Evolutionary conservation across 192 early-diverging fungal species (phyloP).

Genomic region (Podochytrium sp.): DNA sequence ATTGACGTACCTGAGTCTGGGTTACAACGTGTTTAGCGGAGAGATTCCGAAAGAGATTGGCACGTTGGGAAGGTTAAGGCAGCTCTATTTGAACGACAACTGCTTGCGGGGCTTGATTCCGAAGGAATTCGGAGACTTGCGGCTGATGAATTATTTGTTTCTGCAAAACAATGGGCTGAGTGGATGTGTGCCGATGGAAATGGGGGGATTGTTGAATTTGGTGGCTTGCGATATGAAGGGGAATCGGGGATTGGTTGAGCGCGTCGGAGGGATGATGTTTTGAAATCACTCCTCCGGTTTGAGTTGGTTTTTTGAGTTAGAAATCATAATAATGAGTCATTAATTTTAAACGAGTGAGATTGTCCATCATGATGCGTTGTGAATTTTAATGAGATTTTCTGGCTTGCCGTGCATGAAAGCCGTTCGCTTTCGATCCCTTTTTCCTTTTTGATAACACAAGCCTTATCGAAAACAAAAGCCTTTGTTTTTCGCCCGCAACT

Average conservation of each 20-base stretch:
- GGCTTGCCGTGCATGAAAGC: no score
- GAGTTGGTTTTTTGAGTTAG: no score
- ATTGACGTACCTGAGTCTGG: constrained; percentile 17
- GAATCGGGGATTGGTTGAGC: neutral
- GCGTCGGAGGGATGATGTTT: no score
- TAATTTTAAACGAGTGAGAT: no score
- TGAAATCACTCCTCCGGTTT: no score
- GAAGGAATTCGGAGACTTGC: neutral
- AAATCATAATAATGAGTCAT: no score
- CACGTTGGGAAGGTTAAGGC: neutral
- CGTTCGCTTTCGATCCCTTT: no score
- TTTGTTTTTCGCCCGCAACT: no score
- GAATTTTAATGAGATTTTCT: no score
- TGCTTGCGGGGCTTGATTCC: neutral
- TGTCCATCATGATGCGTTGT: no score
- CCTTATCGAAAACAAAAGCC: no score
- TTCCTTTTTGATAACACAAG: no score
- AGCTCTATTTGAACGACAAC: neutral
- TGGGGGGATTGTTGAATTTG: neutral
- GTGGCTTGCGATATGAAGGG: constrained; percentile 3
- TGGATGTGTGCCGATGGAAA: neutral
- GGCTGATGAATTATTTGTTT: constrained; percentile 10
- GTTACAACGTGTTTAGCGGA: constrained; percentile 2
- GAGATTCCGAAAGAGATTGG: constrained; percentile 6
- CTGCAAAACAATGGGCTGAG: neutral